Percentiles rank a stretch among this genome's conserved stretches.
Conservation (phyloP, 1,284 basidiomycete species). For the Sporisorium sorghi region DNA sequence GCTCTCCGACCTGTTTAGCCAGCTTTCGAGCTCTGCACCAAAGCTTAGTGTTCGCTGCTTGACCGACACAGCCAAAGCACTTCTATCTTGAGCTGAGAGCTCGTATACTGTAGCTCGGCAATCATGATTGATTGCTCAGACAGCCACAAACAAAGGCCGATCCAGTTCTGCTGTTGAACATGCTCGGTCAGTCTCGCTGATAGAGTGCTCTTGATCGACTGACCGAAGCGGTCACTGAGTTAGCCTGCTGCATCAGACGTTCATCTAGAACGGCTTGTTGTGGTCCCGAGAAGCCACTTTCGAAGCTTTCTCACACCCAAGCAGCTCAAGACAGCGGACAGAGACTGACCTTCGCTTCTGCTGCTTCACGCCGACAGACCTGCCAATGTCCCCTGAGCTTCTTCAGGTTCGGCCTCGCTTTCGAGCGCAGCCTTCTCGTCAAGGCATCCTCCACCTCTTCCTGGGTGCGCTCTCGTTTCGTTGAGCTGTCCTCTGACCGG, state of each 20-base stretch:
- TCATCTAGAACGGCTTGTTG: background rate
- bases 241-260: too few relatives aligned
- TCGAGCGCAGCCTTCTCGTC: too few relatives aligned
- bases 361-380: too few relatives aligned
- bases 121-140: background rate
- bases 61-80: background rate
- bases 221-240: too few relatives aligned
- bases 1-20: background rate
- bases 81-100: background rate
- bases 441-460: background rate
- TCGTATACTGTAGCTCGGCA: background rate
- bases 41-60: too few relatives aligned
- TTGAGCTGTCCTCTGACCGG: background rate
- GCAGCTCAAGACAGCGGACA: too few relatives aligned
- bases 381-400: too few relatives aligned
- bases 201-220: too few relatives aligned
- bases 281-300: background rate
- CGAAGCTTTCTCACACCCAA: background rate
- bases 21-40: background rate
- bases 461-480: background rate
- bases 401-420: too few relatives aligned
- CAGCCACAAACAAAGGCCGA: background rate
- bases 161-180: too few relatives aligned
- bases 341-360: too few relatives aligned
- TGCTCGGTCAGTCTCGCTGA: too few relatives aligned